A percentile compares a stretch with the other conserved stretches of the same genome.
Conservation (phyloP, 305 asterid genomes). For the Fraxinus dipetala region DNA sequence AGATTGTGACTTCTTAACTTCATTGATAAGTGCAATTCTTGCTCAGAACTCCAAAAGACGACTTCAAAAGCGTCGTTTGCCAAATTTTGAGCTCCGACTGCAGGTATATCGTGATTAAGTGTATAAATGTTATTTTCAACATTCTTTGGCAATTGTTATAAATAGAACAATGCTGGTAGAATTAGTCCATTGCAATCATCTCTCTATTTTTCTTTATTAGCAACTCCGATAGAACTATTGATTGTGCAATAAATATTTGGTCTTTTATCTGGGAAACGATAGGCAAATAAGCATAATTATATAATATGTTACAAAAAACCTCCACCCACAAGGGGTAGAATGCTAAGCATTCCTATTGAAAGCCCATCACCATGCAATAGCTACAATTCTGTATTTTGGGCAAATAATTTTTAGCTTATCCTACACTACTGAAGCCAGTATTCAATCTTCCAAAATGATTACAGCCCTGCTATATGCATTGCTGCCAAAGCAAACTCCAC, state of each 20-base stretch:
- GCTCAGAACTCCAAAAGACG: background rate
- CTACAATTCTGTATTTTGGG: conserved; percentile 28
- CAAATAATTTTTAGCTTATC: conserved; percentile 29
- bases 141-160: background rate
- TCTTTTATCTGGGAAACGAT: background rate
- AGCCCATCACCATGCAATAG: conserved; percentile 34
- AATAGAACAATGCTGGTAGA: background rate
- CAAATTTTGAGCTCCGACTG: background rate
- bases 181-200: background rate
- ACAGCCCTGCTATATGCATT: conserved; percentile 28
- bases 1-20: background rate
- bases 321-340: conserved; percentile 32
- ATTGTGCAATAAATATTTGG: background rate
- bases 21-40: background rate
- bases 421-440: conserved; percentile 24
- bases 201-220: background rate
- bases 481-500: conserved; percentile 29
- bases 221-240: background rate
- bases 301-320: conserved; percentile 26
- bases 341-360: conserved; percentile 31
- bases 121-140: background rate
- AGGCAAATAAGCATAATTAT: conserved; percentile 6
- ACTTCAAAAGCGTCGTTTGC: background rate
- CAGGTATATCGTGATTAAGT: background rate
- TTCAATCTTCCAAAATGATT: conserved; percentile 25